These are phyloP conservation scores for Plectranthus barbatus DNA, from an alignment of 257 asterid species.

Conservation along the genomic window DNA sequence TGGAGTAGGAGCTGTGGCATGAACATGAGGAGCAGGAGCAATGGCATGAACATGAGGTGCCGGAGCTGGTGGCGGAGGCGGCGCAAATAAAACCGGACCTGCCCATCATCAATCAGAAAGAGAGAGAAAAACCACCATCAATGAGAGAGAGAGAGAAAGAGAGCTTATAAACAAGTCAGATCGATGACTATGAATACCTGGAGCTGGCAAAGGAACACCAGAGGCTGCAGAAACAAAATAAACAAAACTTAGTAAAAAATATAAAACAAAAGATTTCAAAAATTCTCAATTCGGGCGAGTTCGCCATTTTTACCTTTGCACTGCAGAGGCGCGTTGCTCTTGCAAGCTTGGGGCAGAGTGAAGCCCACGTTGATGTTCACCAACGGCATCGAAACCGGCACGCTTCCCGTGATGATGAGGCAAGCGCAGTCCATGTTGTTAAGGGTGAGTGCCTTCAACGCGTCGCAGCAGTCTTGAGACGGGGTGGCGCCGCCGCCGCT, in stretches of 20 bases:
- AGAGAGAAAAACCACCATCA: too few relatives aligned
- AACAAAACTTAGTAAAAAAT: too few relatives aligned
- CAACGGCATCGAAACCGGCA: conserved; percentile 60
- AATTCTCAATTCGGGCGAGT: too few relatives aligned
- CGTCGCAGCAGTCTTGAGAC: conserved; percentile 43
- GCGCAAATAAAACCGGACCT: conserved; percentile 54
- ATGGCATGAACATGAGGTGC: conserved; percentile 4
- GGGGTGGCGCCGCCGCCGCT: conserved; percentile 43
- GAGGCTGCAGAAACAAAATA: conserved; percentile 36
- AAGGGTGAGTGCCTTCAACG: conserved; percentile 37
- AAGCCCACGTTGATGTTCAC: conserved; percentile 30
- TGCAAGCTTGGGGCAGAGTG: conserved; percentile 52
- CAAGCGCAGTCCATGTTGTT: conserved; percentile 57
- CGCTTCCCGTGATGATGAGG: conserved; percentile 63
- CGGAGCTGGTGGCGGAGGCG: conserved; percentile 33
- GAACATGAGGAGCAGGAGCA: background rate
- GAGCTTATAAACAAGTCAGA: too few relatives aligned
- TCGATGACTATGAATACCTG: conserved; percentile 33
- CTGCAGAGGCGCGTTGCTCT: conserved; percentile 44
- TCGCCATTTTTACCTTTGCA: conserved; percentile 38
- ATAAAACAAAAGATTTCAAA: background rate
- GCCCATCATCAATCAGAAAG: conserved; percentile 9
- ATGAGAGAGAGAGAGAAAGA: background rate
- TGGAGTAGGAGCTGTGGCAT: too few relatives aligned
- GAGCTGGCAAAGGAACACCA: conserved; percentile 67